Evolutionary conservation across 73 alveolate genomes (phyloP), one percentile per base, ranked within the genome.

Genomic region (Breviolum minutum): DNA sequence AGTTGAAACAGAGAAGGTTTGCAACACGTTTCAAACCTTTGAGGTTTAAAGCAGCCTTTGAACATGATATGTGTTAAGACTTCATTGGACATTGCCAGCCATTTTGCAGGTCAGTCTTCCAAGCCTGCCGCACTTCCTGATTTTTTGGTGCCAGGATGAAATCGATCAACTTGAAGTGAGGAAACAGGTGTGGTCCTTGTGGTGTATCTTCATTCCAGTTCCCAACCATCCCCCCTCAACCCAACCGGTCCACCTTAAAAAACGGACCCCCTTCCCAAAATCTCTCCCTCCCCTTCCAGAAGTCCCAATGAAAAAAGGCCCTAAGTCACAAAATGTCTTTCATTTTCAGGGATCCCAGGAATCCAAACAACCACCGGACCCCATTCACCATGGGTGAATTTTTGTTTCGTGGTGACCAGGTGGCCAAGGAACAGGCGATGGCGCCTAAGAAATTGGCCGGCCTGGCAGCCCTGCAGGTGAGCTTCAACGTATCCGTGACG

Each of bases 381-480:
- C 19, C 13, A 10, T 6, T 2, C 22, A 4, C 0, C 13, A 32
- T 24, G 82, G 30, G 40, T 27, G 86, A 54, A 27, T 32, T n/a
- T n/a, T n/a, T n/a, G n/a, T n/a, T n/a, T n/a, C n/a, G n/a, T n/a
- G n/a, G n/a, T 40, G 5, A 40, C 54, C 97, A 90, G 97, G 97
- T 71, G 97, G 97, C 97, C 63, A 90, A 73, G 62, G 97, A 90
- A 76, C 97, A 90, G n/a, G 97, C 97, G 30, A 48, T 61, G 77
- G 97, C 97, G 3, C 97, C 97, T 29, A 90, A 90, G 88, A 73
- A 66, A 29, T 76, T 90, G 54, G 88, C 97, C 13, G 97, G 97
- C 24, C 88, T 90, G 32, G 97, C 71, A 17, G 86, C 40, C 54
- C 63, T 90, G 88, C 97, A 90, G 97, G 92, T 54, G 89, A 30